Conservation (phyloP, 2,329 filamentous ascomycete genomes). For the Fusarium chaquense region DNA sequence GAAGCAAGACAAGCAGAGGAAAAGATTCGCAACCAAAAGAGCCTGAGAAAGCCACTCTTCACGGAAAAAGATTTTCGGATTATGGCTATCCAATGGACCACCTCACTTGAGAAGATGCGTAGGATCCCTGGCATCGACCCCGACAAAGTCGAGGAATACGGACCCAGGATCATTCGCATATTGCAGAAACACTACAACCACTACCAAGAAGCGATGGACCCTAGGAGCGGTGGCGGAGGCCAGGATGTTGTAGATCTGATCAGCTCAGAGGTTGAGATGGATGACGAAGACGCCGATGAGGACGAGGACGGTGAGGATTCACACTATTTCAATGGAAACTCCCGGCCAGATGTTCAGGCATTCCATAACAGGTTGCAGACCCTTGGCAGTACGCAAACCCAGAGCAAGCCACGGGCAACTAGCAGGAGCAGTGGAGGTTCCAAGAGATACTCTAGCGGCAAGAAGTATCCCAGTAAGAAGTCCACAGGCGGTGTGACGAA, state of each 20-base stretch:
- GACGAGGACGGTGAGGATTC: slow-evolving; percentile 58
- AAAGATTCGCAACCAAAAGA: slow-evolving; percentile 69
- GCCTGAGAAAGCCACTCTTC: slow-evolving; percentile 71
- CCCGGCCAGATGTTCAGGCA: slow-evolving; percentile 51
- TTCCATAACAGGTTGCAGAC: slow-evolving; percentile 51
- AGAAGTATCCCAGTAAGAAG: slow-evolving; percentile 49
- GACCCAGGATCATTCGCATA: slow-evolving; percentile 70
- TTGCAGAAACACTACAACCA: slow-evolving; percentile 61
- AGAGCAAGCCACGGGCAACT: slow-evolving; percentile 45
- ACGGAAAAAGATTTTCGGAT: slow-evolving; percentile 76
- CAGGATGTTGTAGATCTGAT: slow-evolving; percentile 68
- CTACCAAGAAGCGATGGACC: slow-evolving; percentile 65
- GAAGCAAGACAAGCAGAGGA: slow-evolving; percentile 72
- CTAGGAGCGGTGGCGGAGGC: slow-evolving; percentile 35
- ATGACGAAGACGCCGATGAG: slow-evolving; percentile 53
- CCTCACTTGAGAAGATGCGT: slow-evolving; percentile 70
- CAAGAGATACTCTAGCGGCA: slow-evolving; percentile 47
- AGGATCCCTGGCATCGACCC: slow-evolving; percentile 71
- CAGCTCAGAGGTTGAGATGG: slow-evolving; percentile 57
- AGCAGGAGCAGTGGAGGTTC: slow-evolving; percentile 47
- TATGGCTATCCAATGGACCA: slow-evolving; percentile 79
- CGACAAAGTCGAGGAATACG: slow-evolving; percentile 72
- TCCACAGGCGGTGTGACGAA: slow-evolving; percentile 48
- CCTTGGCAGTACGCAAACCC: slow-evolving; percentile 46
- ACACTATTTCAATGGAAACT: slow-evolving; percentile 58